Evolutionary conservation across 2,329 filamentous ascomycete genomes (phyloP).

Genomic region (Colletotrichum phormii): DNA sequence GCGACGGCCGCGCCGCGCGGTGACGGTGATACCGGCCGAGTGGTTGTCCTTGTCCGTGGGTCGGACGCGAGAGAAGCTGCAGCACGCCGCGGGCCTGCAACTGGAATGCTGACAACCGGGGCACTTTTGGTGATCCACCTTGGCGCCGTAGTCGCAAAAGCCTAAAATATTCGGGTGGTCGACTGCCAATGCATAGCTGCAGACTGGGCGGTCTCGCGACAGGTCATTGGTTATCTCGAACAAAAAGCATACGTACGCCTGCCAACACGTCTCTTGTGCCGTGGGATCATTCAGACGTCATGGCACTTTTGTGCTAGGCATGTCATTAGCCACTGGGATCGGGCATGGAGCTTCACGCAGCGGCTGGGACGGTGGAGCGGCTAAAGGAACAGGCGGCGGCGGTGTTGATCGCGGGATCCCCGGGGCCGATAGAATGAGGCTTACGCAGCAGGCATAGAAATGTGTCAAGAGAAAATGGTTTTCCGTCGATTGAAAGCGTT

Average conservation of each 20-base stretch:
- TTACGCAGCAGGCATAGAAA: slow-evolving; percentile 32
- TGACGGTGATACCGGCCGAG: slow-evolving; percentile 25
- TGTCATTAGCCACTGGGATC: slow-evolving; percentile 21
- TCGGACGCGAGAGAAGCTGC: slow-evolving; percentile 27
- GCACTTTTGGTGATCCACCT: slow-evolving; percentile 29
- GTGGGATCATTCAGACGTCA: slow-evolving; percentile 36
- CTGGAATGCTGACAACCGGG: slow-evolving; percentile 22
- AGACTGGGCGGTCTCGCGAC: slow-evolving; percentile 18
- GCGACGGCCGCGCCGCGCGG: background rate
- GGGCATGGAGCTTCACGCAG: slow-evolving; percentile 11
- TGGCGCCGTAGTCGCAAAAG: slow-evolving; percentile 26
- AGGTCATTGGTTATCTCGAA: slow-evolving; percentile 22
- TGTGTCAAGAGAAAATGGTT: slow-evolving; percentile 14
- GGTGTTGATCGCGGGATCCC: slow-evolving; percentile 34
- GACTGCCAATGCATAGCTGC: slow-evolving; percentile 21
- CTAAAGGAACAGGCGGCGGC: slow-evolving; percentile 14
- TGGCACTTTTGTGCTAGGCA: slow-evolving; percentile 31
- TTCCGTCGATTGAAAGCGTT: background rate
- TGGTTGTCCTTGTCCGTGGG: slow-evolving; percentile 20
- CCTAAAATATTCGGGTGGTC: slow-evolving; percentile 25
- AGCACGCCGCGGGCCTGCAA: background rate
- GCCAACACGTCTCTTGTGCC: slow-evolving; percentile 8
- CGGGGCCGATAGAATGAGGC: slow-evolving; percentile 28
- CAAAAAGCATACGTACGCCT: slow-evolving; percentile 33
- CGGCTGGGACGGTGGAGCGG: slow-evolving; percentile 22